Percentiles rank a stretch among this genome's conserved stretches.
phyloP scores from a whole-genome alignment of 805 yeast species.

The Cyberlindnera galapagoensis region DNA sequence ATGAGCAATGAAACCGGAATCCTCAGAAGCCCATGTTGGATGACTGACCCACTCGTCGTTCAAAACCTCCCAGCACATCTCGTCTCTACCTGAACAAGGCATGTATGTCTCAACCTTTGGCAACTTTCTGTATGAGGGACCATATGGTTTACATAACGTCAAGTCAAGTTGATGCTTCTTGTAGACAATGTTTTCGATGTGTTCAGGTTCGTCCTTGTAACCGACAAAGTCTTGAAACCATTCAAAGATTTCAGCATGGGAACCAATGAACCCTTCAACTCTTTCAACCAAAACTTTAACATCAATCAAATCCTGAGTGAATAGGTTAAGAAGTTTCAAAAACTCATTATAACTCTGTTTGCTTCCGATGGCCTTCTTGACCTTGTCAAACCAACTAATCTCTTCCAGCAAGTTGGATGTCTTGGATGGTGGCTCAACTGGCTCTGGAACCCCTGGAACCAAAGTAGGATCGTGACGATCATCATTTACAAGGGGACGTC shows the following conservation, averaged over 20 bases:
- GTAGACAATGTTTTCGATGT: constrained; percentile 79
- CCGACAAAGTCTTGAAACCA: constrained; percentile 95
- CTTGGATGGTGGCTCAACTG: constrained; percentile 52
- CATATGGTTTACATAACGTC: constrained; percentile 86
- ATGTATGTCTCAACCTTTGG: constrained; percentile 92
- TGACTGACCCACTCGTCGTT: constrained; percentile 99
- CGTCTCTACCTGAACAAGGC: constrained; percentile 99
- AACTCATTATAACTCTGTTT: constrained; percentile 91
- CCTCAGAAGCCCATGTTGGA: constrained; percentile 99
- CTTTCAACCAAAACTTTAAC: constrained; percentile 74
- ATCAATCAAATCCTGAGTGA: constrained; percentile 86
- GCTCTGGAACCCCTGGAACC: constrained; percentile 83
- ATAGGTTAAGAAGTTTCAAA: constrained; percentile 78
- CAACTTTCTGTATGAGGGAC: constrained; percentile 87
- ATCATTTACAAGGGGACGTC: constrained; percentile 19
- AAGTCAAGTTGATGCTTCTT: constrained; percentile 90
- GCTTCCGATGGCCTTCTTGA: constrained; percentile 80
- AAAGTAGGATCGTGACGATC: constrained; percentile 53
- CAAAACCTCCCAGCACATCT: constrained; percentile 97
- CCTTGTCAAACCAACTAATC: constrained; percentile 84
- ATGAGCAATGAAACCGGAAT: constrained; percentile 98
- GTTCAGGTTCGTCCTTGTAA: constrained; percentile 75
- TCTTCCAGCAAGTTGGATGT: constrained; percentile 72
- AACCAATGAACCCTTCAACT: constrained; percentile 80
- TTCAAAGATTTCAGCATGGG: constrained; percentile 66